Conservation (phyloP, 805 yeast genomes). For the Starmerella gropengiesseri region DNA sequence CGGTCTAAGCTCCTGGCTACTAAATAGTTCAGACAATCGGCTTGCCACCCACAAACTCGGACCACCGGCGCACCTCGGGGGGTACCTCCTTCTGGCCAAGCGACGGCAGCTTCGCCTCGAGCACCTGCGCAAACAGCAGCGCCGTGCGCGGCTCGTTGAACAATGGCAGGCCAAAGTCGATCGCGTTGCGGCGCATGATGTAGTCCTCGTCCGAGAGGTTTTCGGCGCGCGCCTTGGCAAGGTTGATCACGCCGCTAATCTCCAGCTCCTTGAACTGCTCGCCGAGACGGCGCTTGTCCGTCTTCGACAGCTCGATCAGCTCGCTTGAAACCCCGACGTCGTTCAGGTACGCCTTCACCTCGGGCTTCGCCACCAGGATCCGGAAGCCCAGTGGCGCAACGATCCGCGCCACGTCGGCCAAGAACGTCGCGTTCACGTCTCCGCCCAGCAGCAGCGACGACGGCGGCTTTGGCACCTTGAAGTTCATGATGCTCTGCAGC, state of each 20-base stretch:
- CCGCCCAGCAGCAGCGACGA: conserved; percentile 90
- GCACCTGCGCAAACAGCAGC: conserved; percentile 69
- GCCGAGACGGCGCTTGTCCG: conserved; percentile 85
- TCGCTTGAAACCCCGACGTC: conserved; percentile 37
- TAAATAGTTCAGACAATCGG: conserved; percentile 39
- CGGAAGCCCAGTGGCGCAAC: conserved; percentile 69
- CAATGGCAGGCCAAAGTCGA: conserved; percentile 91
- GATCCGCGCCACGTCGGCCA: conserved; percentile 63
- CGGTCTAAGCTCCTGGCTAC: neutral
- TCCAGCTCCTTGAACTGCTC: conserved; percentile 84
- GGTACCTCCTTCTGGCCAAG: conserved; percentile 52
- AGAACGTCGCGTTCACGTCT: conserved; percentile 58
- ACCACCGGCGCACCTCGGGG: conserved; percentile 85
- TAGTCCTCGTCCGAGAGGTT: conserved; percentile 77
- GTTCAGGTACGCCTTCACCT: conserved; percentile 59
- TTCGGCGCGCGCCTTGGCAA: conserved; percentile 85
- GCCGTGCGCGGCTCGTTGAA: conserved; percentile 97
- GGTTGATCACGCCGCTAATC: conserved; percentile 79
- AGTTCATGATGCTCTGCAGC: conserved; percentile 93
- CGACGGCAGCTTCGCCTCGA: conserved; percentile 57
- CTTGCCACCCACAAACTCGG: conserved; percentile 90
- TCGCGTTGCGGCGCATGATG: conserved; percentile 97
- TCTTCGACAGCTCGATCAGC: conserved; percentile 80
- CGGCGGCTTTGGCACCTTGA: conserved; percentile 85
- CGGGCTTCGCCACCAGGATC: conserved; percentile 63